A percentile compares a stretch with the other conserved stretches of the same genome.
These are phyloP conservation scores for Amaranthus hypochondriacus DNA, from an alignment of 148 eudicot genomes.

Conservation along the genomic window DNA sequence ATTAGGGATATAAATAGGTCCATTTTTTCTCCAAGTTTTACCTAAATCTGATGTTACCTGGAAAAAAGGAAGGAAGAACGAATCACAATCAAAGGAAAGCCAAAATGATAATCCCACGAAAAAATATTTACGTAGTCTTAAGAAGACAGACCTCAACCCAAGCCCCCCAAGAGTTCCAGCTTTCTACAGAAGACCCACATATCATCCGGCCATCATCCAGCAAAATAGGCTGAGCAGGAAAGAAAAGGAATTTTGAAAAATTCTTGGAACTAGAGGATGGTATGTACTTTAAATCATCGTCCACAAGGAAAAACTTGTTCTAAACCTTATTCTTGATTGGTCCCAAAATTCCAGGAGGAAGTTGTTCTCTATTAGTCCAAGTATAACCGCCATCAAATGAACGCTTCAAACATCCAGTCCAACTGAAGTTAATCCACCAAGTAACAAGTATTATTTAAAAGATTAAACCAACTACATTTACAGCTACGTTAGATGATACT, in stretches of 20 bases:
- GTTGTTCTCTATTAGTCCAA: slow-evolving; percentile 79
- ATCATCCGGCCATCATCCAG: slow-evolving; percentile 70
- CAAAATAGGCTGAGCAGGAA: slow-evolving; percentile 61
- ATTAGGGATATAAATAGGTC: slow-evolving; percentile 70
- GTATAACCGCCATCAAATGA: slow-evolving; percentile 80
- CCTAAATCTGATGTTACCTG: slow-evolving; percentile 75
- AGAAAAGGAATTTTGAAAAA: slow-evolving; percentile 1
- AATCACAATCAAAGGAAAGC: background rate
- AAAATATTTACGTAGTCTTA: background rate
- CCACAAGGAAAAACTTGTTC: background rate
- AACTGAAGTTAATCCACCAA: slow-evolving; percentile 37
- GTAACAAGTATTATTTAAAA: background rate
- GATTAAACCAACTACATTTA: background rate
- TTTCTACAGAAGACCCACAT: slow-evolving; percentile 94
- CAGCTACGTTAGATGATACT: background rate
- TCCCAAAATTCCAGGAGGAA: slow-evolving; percentile 90
- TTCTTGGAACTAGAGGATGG: background rate
- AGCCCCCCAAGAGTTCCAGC: slow-evolving; percentile 99
- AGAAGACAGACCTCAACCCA: slow-evolving; percentile 71
- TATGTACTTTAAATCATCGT: background rate
- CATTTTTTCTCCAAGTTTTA: slow-evolving; percentile 75
- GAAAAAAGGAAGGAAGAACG: background rate
- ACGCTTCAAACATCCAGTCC: slow-evolving; percentile 95
- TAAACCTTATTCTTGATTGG: slow-evolving; percentile 86
- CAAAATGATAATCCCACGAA: background rate